Base-by-base conservation (phyloP, 768 basidiomycete genomes). In the Mycena crocata region DNA sequence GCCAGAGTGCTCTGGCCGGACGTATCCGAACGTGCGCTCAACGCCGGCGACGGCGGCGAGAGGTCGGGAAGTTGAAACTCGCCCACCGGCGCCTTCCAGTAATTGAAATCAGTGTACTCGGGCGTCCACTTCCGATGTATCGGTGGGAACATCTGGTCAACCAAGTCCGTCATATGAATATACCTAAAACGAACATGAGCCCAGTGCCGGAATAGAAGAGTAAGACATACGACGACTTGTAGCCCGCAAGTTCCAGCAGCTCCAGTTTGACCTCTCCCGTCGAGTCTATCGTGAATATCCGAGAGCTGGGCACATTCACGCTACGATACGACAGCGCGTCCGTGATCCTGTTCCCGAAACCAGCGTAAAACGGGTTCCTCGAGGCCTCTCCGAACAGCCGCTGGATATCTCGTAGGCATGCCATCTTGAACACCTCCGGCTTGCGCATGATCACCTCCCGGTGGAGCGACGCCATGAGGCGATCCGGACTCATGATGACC, bases 341-440 rank as follows among this genome's bases (percentile, higher is more conserved):
- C 19, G 98, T 99, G 72, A 99, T 98, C 35, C 97, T 89, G 75
- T 99, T 99, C 8, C 98, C 98, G 76, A 99, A 99, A 2, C 98
- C 98, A 40, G 95, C 94, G 75, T 96, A 99, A 81, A 99, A 99
- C 0, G 96, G 92, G 69, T 88, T 91, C 68, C 86, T 84, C 34
- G 83, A 79, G 31, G 83, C 83, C 39, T 90, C 88, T 7, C 93
- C 93, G 74, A 98, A 99, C 8, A 99, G 78, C 24, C 95, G 85
- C 70, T 94, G 94, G 58, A 99, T 97, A 79, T 99, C 98, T 45
- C 96, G 87, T 64, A 99, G 81, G 80, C 96, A 98, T 2, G 97
- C 96, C 98, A 99, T 99, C 82, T 99, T 99, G 87, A 99, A 99
- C n/a, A 99, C 87, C 75, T 99, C 98, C 0, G 98, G 98, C 78